These are phyloP conservation scores for Rhizopus microsporus DNA, from an alignment of 371 early-diverging fungal species.

Conservation along the genomic window DNA sequence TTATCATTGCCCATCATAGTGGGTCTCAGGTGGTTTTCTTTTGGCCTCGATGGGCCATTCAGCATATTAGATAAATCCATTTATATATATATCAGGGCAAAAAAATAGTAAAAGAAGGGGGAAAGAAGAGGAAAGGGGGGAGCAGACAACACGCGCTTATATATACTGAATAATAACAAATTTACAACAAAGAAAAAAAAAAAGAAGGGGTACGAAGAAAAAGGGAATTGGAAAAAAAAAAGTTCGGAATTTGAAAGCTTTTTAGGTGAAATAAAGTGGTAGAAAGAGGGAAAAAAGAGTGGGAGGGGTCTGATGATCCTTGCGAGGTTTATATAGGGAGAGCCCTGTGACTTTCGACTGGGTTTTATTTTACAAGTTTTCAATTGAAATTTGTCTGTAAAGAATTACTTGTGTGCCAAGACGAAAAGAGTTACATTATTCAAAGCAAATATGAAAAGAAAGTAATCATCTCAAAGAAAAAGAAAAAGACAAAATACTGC, in stretches of 20 bases:
- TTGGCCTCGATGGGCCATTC: slow-evolving; percentile 14
- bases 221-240: not conserved
- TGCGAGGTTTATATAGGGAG: not conserved
- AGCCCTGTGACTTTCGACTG: not conserved
- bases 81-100: not conserved
- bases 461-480: not conserved
- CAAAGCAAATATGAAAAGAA: not conserved
- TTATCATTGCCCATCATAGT: not conserved
- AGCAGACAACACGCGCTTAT: no score
- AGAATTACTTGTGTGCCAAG: no score
- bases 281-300: not conserved
- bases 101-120: no score
- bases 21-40: not conserved
- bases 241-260: not conserved
- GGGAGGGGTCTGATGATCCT: not conserved
- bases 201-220: no score
- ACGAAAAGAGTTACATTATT: no score
- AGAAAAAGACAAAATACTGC: not conserved
- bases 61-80: slow-evolving; percentile 33
- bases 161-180: no score
- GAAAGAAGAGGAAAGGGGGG: no score
- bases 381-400: no score
- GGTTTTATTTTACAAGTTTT: not conserved
- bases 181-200: no score
- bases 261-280: not conserved